Percentiles rank a stretch among this genome's conserved stretches.
Evolutionary conservation across 306 rosid genomes (phyloP).

Genomic region (Glycyrrhiza uralensis): DNA sequence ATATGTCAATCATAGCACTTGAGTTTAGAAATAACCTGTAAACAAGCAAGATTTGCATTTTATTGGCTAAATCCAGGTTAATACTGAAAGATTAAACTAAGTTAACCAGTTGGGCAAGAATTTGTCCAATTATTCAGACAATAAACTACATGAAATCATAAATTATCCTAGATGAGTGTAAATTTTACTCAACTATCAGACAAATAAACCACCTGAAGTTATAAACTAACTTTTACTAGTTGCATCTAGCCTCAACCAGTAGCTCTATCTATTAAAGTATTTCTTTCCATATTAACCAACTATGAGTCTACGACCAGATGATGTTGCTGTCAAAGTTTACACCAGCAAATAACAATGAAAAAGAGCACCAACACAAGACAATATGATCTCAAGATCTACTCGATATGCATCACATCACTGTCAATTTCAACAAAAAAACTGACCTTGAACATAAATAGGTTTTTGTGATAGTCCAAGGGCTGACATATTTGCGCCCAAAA

Average conservation of each 20-base stretch:
- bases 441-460: slow-evolving; percentile 84
- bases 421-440: slow-evolving; percentile 27
- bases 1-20: background rate
- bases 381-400: background rate
- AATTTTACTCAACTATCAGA: background rate
- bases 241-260: background rate
- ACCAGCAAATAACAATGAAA: background rate
- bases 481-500: slow-evolving; percentile 99
- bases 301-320: background rate
- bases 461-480: slow-evolving; percentile 97
- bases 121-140: background rate
- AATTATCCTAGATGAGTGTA: background rate
- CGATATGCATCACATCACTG: background rate
- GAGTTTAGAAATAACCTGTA: background rate
- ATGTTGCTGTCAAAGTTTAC: background rate
- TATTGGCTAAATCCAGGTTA: background rate
- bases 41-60: background rate
- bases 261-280: background rate
- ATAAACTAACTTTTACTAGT: background rate
- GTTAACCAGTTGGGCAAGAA: background rate
- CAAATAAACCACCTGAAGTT: background rate
- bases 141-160: background rate
- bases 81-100: background rate
- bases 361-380: background rate
- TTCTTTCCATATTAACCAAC: background rate